A percentile compares a stretch with the other conserved stretches of the same genome.
These are phyloP conservation scores for Hypoxylon sp. DNA, from an alignment of 2,329 filamentous ascomycete species.

Conservation along the genomic window DNA sequence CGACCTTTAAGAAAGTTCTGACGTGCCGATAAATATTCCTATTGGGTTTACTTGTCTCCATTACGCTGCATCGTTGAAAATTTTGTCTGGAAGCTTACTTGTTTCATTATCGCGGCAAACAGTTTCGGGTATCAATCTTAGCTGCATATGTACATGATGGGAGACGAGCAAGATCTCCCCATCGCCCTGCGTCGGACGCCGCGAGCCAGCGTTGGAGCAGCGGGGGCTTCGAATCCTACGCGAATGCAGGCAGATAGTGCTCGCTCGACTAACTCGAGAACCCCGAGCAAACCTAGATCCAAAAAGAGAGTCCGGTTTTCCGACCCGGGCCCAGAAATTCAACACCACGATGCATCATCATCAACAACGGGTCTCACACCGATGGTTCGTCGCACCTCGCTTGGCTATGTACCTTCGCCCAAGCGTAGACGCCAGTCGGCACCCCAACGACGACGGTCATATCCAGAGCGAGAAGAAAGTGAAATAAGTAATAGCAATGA, in stretches of 20 bases:
- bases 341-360: constrained; percentile 35
- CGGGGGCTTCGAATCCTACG: constrained; percentile 23
- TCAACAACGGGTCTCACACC: constrained; percentile 65
- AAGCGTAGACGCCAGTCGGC: constrained; percentile 58
- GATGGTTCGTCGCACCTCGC: constrained; percentile 61
- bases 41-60: constrained; percentile 23
- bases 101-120: constrained; percentile 1
- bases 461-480: constrained; percentile 28
- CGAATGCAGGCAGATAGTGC: constrained; percentile 34
- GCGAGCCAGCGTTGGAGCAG: constrained; percentile 50
- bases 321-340: constrained; percentile 58
- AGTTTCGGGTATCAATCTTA: constrained; percentile 1
- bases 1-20: constrained; percentile 30
- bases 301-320: constrained; percentile 67
- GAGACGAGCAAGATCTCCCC: constrained; percentile 52
- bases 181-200: constrained; percentile 65
- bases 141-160: constrained; percentile 31
- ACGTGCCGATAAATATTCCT: constrained; percentile 24
- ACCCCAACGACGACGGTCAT: constrained; percentile 41
- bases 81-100: constrained; percentile 21
- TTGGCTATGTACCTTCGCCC: constrained; percentile 47
- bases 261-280: constrained; percentile 36
- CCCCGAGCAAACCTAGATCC: constrained; percentile 43
- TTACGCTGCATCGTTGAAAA: constrained; percentile 12
- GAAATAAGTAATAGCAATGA: constrained; percentile 34